Conservation (phyloP, 164 flowering plant species). For the Magnolia changhungtana region DNA sequence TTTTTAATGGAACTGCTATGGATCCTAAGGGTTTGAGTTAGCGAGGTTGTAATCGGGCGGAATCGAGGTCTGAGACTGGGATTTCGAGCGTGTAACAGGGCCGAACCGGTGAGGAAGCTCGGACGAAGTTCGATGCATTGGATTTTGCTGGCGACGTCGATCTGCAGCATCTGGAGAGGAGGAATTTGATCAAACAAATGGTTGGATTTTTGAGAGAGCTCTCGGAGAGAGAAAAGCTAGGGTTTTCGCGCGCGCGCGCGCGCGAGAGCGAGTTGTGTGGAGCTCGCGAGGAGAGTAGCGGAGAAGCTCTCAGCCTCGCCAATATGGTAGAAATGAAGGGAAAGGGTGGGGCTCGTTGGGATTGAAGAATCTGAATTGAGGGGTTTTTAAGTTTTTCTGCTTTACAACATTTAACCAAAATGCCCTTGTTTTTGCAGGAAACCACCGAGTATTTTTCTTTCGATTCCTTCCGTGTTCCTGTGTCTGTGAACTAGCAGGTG, state of each 20-base stretch:
- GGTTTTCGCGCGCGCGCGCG: neutral
- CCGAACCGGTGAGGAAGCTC: slow-evolving; percentile 39
- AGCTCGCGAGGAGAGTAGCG: slow-evolving; percentile 1
- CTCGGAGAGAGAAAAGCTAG: neutral
- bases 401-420: neutral
- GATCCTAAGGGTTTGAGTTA: slow-evolving; percentile 6
- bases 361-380: neutral
- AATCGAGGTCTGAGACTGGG: slow-evolving; percentile 20
- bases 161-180: slow-evolving; percentile 12
- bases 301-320: neutral
- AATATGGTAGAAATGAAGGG: neutral
- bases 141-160: slow-evolving; percentile 50
- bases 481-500: too few relatives aligned
- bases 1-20: slow-evolving; percentile 11
- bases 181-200: neutral
- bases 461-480: too few relatives aligned
- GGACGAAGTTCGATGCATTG: slow-evolving; percentile 47
- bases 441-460: neutral
- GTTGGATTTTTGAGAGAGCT: neutral
- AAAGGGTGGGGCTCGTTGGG: neutral
- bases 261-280: neutral
- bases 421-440: neutral
- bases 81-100: slow-evolving; percentile 31
- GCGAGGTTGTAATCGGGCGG: slow-evolving; percentile 22
- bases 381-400: neutral